These are phyloP conservation scores for Darksidea phi DNA, from an alignment of 495 filamentous ascomycete species.

Conservation along the genomic window DNA sequence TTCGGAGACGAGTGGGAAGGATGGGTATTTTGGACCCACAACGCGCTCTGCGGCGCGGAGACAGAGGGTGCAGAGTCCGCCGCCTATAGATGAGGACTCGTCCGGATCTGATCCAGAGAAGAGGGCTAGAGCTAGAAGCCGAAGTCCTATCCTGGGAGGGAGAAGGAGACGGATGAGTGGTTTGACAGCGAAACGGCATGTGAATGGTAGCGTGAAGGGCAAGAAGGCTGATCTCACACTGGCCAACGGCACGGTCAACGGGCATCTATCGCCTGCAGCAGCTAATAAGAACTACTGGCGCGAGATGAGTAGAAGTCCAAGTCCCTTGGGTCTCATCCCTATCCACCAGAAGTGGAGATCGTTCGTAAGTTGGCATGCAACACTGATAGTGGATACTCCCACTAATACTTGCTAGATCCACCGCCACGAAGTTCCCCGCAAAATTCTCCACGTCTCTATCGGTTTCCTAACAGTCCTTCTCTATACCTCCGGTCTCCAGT, in stretches of 20 bases:
- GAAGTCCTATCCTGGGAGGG: constrained; percentile 39
- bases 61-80: constrained; percentile 30
- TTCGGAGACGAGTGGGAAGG: constrained; percentile 40
- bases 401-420: constrained; percentile 49
- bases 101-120: constrained; percentile 40
- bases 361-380: constrained; percentile 50
- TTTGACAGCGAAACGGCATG: constrained; percentile 25
- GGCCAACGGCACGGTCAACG: constrained; percentile 53
- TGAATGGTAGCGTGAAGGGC: constrained; percentile 4
- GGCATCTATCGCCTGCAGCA: constrained; percentile 66
- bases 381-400: neutral
- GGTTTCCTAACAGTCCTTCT: constrained; percentile 86
- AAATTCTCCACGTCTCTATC: constrained; percentile 85
- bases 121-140: constrained; percentile 39
- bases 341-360: constrained; percentile 76
- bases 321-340: constrained; percentile 89
- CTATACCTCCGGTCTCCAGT: constrained; percentile 74
- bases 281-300: constrained; percentile 63
- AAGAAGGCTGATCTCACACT: constrained; percentile 27
- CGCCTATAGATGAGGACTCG: constrained; percentile 36
- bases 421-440: constrained; percentile 74
- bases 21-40: constrained; percentile 45
- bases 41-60: constrained; percentile 41
- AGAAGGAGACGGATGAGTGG: constrained; percentile 37
- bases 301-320: constrained; percentile 81